Conservation (phyloP, 345 rosid genomes). For the Isatis tinctoria region DNA sequence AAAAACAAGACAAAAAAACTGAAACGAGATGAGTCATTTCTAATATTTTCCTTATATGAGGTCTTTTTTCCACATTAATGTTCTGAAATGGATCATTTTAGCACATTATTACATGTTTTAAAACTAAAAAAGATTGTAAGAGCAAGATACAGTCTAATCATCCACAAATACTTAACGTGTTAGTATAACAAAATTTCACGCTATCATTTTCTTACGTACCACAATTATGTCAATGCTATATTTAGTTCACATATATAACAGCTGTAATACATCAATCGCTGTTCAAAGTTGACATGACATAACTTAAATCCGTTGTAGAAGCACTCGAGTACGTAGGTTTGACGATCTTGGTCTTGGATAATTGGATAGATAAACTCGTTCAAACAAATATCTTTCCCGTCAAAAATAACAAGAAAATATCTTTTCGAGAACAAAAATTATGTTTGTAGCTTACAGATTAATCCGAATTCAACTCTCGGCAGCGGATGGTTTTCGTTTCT, state of each 20-base stretch:
- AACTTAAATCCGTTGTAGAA: conserved; percentile 12
- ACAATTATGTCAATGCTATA: not conserved
- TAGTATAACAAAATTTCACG: too few species aligned
- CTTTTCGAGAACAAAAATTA: not conserved
- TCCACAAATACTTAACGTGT: too few species aligned
- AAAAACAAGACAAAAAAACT: too few species aligned
- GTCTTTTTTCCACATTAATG: too few species aligned
- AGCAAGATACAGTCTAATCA: too few species aligned
- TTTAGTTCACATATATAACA: not conserved
- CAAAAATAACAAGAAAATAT: not conserved
- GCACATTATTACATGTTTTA: too few species aligned
- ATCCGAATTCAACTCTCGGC: too few species aligned
- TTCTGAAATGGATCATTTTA: too few species aligned
- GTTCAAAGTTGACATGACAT: conserved; percentile 3
- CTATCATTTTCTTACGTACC: not conserved
- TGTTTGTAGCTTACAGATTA: not conserved
- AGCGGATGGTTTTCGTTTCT: too few species aligned
- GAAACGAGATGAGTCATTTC: too few species aligned
- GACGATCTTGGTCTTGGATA: not conserved
- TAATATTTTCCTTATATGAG: too few species aligned
- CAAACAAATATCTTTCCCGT: not conserved
- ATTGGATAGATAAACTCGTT: not conserved
- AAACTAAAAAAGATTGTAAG: too few species aligned
- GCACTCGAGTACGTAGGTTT: conserved; percentile 16
- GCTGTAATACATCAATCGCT: not conserved